Conservation (phyloP, 345 rosid genomes). For the rapeseed (Brassica napus) region DNA sequence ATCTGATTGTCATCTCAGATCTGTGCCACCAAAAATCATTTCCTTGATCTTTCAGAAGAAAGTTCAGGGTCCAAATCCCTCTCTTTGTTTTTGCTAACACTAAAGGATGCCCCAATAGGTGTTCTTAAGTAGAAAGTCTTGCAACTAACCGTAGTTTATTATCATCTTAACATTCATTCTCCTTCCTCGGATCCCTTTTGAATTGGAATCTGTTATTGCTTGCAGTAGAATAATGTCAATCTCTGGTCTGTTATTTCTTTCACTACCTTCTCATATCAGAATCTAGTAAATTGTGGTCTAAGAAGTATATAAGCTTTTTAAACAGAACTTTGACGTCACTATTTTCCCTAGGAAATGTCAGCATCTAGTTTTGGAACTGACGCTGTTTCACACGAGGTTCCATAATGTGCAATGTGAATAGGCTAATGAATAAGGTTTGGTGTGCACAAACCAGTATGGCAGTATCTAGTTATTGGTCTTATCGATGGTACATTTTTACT, state of each 20-base stretch:
- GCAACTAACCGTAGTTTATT: slow-evolving; percentile 5
- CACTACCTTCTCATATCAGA: slow-evolving; percentile 6
- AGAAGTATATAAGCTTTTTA: slow-evolving; percentile 20
- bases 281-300: slow-evolving; percentile 14
- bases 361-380: slow-evolving; percentile 19
- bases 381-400: slow-evolving; percentile 16
- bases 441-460: slow-evolving; percentile 9
- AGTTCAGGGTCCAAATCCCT: slow-evolving; percentile 9
- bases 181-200: slow-evolving; percentile 24
- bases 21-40: slow-evolving; percentile 7
- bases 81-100: slow-evolving; percentile 10
- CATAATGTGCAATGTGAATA: slow-evolving; percentile 24
- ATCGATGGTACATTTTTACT: slow-evolving; percentile 18
- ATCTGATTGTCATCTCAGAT: slow-evolving; percentile 16
- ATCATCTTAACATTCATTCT: slow-evolving; percentile 4
- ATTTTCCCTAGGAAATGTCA: slow-evolving; percentile 9
- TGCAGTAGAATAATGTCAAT: background rate
- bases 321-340: slow-evolving; percentile 1
- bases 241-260: slow-evolving; percentile 17
- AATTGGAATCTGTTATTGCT: background rate
- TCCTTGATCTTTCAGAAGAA: slow-evolving; percentile 31
- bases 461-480: slow-evolving; percentile 23
- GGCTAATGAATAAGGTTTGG: slow-evolving; percentile 21
- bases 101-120: slow-evolving; percentile 2
- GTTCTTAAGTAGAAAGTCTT: slow-evolving; percentile 10